These are phyloP conservation scores for Crinitomyces ghanaensis DNA, from an alignment of 805 yeast species.

Conservation along the genomic window DNA sequence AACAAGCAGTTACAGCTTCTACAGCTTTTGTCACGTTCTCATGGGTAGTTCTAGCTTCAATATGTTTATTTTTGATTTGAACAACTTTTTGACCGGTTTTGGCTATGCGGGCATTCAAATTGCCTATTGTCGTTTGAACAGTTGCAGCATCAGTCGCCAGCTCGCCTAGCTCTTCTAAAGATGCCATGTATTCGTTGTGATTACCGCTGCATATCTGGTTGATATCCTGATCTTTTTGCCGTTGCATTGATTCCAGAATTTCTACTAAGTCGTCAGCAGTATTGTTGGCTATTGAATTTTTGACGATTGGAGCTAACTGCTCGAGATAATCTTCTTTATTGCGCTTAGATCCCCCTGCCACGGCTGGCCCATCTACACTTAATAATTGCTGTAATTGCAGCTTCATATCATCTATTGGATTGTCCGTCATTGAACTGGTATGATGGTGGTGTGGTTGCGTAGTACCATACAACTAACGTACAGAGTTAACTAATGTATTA, in stretches of 20 bases:
- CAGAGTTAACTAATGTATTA: too few species aligned
- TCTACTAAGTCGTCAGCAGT: conserved; percentile 46
- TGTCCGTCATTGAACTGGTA: conserved; percentile 2
- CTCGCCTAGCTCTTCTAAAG: conserved; percentile 51
- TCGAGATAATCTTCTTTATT: conserved; percentile 54
- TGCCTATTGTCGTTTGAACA: conserved; percentile 43
- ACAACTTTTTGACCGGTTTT: conserved; percentile 57
- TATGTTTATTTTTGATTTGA: conserved; percentile 41
- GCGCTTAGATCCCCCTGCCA: background rate
- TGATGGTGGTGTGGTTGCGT: too few species aligned
- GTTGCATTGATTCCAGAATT: conserved; percentile 45
- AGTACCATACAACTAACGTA: too few species aligned
- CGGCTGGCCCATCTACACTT: conserved; percentile 10
- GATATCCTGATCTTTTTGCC: conserved; percentile 50
- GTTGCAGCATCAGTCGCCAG: conserved; percentile 48
- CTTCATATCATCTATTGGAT: conserved; percentile 11
- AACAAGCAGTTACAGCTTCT: conserved; percentile 54
- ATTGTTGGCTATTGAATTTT: conserved; percentile 44
- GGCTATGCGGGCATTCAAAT: conserved; percentile 46
- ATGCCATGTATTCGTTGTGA: conserved; percentile 34
- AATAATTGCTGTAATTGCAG: conserved; percentile 16
- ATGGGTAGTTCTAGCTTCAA: conserved; percentile 52
- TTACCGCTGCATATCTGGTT: conserved; percentile 50
- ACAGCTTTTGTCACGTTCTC: conserved; percentile 62
- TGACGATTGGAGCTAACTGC: conserved; percentile 66